Evolutionary conservation across 352 stramenopile species (phyloP), one percentile per base, ranked within the genome.

Genomic region (Phytopythium cucurbitacearum): DNA sequence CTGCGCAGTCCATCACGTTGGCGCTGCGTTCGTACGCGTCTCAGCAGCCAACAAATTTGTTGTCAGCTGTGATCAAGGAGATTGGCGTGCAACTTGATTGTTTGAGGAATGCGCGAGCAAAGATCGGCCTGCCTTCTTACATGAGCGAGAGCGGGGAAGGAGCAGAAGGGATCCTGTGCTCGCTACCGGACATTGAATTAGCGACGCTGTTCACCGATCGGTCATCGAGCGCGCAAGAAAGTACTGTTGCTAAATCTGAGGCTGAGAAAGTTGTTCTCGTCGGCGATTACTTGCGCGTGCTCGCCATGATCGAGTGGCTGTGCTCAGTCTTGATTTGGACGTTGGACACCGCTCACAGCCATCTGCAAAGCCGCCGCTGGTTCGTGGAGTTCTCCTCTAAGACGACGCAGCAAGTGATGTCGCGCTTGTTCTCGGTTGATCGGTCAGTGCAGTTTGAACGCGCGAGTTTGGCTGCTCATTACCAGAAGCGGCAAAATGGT

Each of bases 11-110:
- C 7, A 82, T 98, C 40, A 94, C 80, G 4, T 56, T 93, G 21
- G 87, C 89, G 13, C 68, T 98, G 48, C 88, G 91, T 52, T 89
- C 89, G 16, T 96, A 97, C 52, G 82, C 86, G 5, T 74, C 89
- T 9, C 78, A 97, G 40, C 89, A 96, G 52, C 94, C 94, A 15
- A 82, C 78, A 11, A 86, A 75, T 42, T 86, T 97, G 62, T 56
- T 96, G 2, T 71, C 60, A 21, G 62, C 71, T 33, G 62, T 95
- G 10, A 69, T 92, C 45, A 69, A 74, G 43, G 75, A 96, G 45
- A 37, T 97, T 34, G 45, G 58, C 32, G 60, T 58, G 5, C 69
- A 88, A 46, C 57, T 94, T 15, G 70, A 89, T 21, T 62, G 39
- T 4, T 52, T 91, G 6, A 64, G 76, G 38, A 44, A 51, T 3